Evolutionary conservation across 2,329 filamentous ascomycete genomes (phyloP).

Genomic region (Nemania serpens): DNA sequence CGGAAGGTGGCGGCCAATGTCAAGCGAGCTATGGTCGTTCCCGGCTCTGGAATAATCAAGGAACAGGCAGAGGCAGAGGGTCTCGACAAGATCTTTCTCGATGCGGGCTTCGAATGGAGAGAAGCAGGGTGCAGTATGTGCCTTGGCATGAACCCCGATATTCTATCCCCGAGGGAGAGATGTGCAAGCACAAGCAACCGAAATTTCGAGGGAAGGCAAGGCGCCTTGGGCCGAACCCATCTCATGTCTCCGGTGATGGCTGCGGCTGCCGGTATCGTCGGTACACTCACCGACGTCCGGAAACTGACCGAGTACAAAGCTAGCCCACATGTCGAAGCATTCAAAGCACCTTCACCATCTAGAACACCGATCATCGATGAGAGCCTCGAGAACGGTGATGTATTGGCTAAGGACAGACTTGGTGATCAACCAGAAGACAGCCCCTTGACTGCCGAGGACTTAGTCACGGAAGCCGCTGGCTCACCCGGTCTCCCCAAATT

Average conservation of each 20-base stretch:
- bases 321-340: slow-evolving; percentile 64
- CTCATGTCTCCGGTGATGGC: slow-evolving; percentile 98
- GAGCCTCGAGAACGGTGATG: slow-evolving; percentile 54
- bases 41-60: slow-evolving; percentile 93
- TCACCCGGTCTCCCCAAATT: slow-evolving; percentile 81
- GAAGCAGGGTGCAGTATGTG: slow-evolving; percentile 99
- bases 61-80: slow-evolving; percentile 88
- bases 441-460: slow-evolving; percentile 66
- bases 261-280: slow-evolving; percentile 84
- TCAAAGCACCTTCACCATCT: slow-evolving; percentile 41
- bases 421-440: slow-evolving; percentile 67
- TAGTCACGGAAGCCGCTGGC: slow-evolving; percentile 51
- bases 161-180: slow-evolving; percentile 86
- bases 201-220: slow-evolving; percentile 96
- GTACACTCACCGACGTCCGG: slow-evolving; percentile 90
- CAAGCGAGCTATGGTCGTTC: slow-evolving; percentile 94
- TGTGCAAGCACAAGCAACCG: slow-evolving; percentile 96
- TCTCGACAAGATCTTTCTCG: slow-evolving; percentile 87
- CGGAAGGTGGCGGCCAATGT: slow-evolving; percentile 86
- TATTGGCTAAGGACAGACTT: slow-evolving; percentile 56
- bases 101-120: slow-evolving; percentile 96
- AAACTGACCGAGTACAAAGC: slow-evolving; percentile 69
- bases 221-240: slow-evolving; percentile 87
- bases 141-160: slow-evolving; percentile 98
- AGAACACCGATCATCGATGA: slow-evolving; percentile 58